Percentiles rank a stretch among this genome's conserved stretches.
Conservation (phyloP, 108 stramenopile genomes). For the Cyclotella baltica region DNA sequence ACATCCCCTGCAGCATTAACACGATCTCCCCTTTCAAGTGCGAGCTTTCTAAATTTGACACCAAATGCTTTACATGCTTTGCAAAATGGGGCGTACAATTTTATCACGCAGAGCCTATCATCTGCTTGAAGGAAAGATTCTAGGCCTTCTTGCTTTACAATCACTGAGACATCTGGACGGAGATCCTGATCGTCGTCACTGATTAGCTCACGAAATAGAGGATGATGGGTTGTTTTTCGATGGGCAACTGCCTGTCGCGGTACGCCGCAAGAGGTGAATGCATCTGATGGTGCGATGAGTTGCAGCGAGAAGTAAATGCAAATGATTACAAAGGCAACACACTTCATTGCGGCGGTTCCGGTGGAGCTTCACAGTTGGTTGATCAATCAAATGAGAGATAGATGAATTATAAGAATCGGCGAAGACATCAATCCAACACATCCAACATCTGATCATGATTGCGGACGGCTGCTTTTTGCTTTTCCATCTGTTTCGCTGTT, state of each 20-base stretch:
- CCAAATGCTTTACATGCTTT: conserved; percentile 55
- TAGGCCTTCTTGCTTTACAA: conserved; percentile 34
- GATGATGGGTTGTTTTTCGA: not conserved
- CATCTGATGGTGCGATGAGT: not conserved
- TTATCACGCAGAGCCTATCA: conserved; percentile 33
- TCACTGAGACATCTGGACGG: conserved; percentile 23
- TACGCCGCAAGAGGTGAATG: not conserved
- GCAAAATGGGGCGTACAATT: conserved; percentile 46
- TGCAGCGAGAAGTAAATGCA: not conserved
- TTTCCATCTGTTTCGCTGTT: too few relatives aligned
- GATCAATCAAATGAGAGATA: too few relatives aligned
- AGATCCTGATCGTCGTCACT: conserved; percentile 44
- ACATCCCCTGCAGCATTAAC: conserved; percentile 44
- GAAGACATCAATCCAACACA: too few relatives aligned
- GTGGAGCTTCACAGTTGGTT: too few relatives aligned
- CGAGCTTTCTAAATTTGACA: conserved; percentile 43
- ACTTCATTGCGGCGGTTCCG: not conserved
- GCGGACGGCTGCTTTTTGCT: too few relatives aligned
- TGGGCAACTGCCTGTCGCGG: not conserved
- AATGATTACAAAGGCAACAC: not conserved
- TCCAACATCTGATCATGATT: too few relatives aligned
- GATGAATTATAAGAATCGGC: too few relatives aligned
- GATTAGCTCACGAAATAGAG: conserved; percentile 44
- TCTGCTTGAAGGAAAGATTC: conserved; percentile 35
- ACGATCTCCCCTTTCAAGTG: conserved; percentile 38